phyloP scores from a whole-genome alignment of 2,329 filamentous ascomycete species.

The Hymenoscyphus fructigenus region DNA sequence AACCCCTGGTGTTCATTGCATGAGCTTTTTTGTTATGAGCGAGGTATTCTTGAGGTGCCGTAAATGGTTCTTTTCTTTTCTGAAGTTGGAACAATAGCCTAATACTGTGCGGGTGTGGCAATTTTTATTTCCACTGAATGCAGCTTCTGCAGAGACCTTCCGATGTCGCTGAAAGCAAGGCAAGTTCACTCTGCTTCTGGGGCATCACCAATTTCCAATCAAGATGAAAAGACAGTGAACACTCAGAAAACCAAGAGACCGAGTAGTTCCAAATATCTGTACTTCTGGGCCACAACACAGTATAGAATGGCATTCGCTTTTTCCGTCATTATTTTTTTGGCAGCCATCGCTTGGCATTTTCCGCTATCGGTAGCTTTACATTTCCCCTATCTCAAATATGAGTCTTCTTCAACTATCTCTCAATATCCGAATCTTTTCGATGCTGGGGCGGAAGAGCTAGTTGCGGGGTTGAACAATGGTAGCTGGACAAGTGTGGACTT shows the following conservation, averaged over 20 bases:
- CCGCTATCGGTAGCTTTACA: neutral
- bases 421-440: constrained; percentile 45
- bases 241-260: neutral
- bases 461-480: constrained; percentile 46
- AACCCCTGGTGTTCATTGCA: neutral
- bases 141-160: no score
- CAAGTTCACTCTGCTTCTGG: no score
- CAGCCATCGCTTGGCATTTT: neutral
- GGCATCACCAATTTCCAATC: neutral
- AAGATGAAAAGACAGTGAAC: neutral
- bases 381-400: neutral
- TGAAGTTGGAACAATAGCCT: neutral
- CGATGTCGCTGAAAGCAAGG: no score
- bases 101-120: no score
- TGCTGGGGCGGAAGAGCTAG: constrained; percentile 51
- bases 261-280: neutral
- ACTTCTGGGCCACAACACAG: neutral
- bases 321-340: neutral
- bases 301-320: neutral
- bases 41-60: neutral
- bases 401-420: neutral
- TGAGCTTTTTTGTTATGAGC: neutral
- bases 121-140: no score
- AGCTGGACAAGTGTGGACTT: constrained; percentile 58
- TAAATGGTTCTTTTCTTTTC: neutral